Conservation (phyloP, 257 asterid genomes). For the Petrea volubilis region DNA sequence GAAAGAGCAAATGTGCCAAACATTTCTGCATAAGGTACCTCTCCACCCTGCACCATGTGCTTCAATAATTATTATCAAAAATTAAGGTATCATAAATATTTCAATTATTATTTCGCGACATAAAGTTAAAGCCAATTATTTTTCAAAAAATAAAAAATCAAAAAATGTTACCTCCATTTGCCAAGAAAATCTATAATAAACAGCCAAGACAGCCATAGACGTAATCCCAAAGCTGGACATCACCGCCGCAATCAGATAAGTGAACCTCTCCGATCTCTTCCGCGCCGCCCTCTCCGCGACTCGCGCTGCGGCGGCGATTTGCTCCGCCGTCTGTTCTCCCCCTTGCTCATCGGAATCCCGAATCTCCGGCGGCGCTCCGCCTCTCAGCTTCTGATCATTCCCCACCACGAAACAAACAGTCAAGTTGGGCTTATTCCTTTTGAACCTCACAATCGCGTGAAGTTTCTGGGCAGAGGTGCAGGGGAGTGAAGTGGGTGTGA, state of each 20-base stretch:
- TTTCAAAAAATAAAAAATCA: too few relatives aligned
- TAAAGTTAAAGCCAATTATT: too few relatives aligned
- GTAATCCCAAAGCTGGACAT: conserved; percentile 76
- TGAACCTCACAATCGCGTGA: conserved; percentile 9
- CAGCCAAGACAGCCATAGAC: conserved; percentile 62
- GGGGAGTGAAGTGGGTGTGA: conserved; percentile 23
- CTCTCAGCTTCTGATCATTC: conserved; percentile 28
- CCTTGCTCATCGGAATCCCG: background rate
- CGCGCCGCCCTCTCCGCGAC: conserved; percentile 49
- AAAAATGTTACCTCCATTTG: conserved; percentile 70
- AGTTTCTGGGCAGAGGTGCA: conserved; percentile 26
- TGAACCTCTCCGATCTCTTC: conserved; percentile 68
- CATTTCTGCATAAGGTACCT: conserved; percentile 65
- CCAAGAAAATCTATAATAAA: conserved; percentile 69
- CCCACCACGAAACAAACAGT: conserved; percentile 43
- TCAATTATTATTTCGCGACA: too few relatives aligned
- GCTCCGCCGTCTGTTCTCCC: conserved; percentile 44
- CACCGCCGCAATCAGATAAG: conserved; percentile 71
- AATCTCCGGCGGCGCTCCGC: conserved; percentile 1
- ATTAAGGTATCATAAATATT: too few relatives aligned
- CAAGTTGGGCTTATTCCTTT: conserved; percentile 33
- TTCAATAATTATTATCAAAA: too few relatives aligned
- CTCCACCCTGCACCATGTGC: conserved; percentile 55
- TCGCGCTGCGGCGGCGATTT: conserved; percentile 1
- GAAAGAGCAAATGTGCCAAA: conserved; percentile 78